Evolutionary conservation across 2,329 filamentous ascomycete species (phyloP).

Genomic region (Fusarium sp.): DNA sequence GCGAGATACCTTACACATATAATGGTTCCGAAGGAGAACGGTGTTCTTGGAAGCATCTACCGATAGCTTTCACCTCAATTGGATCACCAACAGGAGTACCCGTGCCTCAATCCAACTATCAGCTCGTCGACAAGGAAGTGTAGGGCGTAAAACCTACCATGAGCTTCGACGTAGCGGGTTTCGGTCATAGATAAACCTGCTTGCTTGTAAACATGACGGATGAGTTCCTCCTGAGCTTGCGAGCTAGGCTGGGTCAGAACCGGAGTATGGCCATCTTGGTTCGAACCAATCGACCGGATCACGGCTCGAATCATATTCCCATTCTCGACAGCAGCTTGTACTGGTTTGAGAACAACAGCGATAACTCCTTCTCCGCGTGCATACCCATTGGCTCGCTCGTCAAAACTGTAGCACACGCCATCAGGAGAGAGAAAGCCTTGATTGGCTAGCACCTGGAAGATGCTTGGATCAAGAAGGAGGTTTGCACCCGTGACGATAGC

Average conservation of each 20-base stretch:
- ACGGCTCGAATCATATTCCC: conserved; percentile 55
- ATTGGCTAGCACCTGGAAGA: conserved; percentile 28
- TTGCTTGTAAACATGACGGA: conserved; percentile 46
- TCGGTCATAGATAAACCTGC: conserved; percentile 44
- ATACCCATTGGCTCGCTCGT: conserved; percentile 51
- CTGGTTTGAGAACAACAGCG: conserved; percentile 62
- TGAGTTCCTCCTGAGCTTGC: conserved; percentile 38
- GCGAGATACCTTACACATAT: not conserved
- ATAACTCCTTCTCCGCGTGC: conserved; percentile 46
- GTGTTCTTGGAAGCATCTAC: not conserved
- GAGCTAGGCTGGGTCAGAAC: conserved; percentile 52
- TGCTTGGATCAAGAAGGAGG: conserved; percentile 32
- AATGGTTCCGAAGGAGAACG: not conserved
- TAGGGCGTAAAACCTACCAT: not conserved
- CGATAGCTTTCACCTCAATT: conserved; percentile 12
- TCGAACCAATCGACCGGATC: conserved; percentile 45
- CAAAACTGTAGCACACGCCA: conserved; percentile 50
- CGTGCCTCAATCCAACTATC: not conserved
- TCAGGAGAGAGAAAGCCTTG: conserved; percentile 61
- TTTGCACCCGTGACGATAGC: conserved; percentile 38
- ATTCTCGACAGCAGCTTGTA: conserved; percentile 60
- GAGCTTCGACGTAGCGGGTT: conserved; percentile 52
- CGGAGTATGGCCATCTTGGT: conserved; percentile 57
- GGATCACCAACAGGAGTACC: conserved; percentile 15
- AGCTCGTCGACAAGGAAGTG: accelerated